Evolutionary conservation across 257 asterid genomes (phyloP).

Genomic region (Prunella vulgaris): DNA sequence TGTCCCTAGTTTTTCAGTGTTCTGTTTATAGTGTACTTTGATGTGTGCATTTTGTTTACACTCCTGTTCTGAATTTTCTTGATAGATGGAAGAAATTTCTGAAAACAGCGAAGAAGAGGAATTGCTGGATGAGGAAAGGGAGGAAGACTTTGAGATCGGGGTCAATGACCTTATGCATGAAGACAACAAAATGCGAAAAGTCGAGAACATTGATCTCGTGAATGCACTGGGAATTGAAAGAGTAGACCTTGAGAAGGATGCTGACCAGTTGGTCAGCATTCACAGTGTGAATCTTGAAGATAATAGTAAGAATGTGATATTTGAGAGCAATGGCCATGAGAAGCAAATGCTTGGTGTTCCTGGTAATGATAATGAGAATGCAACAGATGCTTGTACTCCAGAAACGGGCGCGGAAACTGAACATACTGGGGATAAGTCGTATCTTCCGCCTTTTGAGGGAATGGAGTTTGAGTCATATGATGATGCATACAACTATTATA

Average conservation of each 20-base stretch:
- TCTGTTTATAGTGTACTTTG: not conserved
- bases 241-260: slow-evolving; percentile 26
- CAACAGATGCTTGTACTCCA: slow-evolving; percentile 25
- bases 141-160: slow-evolving; percentile 32
- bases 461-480: slow-evolving; percentile 91
- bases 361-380: slow-evolving; percentile 28
- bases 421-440: slow-evolving; percentile 33
- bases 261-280: slow-evolving; percentile 26
- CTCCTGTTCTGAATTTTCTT: not conserved
- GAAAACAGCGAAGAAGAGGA: slow-evolving; percentile 44
- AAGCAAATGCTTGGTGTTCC: slow-evolving; percentile 20
- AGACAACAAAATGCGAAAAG: slow-evolving; percentile 25
- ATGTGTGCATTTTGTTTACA: not conserved
- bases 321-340: slow-evolving; percentile 26
- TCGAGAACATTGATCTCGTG: slow-evolving; percentile 27
- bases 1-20: not conserved
- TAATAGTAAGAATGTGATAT: slow-evolving; percentile 21
- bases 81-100: slow-evolving; percentile 45
- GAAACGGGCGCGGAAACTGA: slow-evolving; percentile 27
- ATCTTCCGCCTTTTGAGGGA: slow-evolving; percentile 53
- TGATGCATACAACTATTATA: slow-evolving; percentile 76
- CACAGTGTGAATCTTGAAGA: slow-evolving; percentile 23
- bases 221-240: slow-evolving; percentile 29
- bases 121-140: slow-evolving; percentile 34
- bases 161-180: slow-evolving; percentile 25